Evolutionary conservation across 139 green algal species (phyloP).

Genomic region (Micractinium conductrix): DNA sequence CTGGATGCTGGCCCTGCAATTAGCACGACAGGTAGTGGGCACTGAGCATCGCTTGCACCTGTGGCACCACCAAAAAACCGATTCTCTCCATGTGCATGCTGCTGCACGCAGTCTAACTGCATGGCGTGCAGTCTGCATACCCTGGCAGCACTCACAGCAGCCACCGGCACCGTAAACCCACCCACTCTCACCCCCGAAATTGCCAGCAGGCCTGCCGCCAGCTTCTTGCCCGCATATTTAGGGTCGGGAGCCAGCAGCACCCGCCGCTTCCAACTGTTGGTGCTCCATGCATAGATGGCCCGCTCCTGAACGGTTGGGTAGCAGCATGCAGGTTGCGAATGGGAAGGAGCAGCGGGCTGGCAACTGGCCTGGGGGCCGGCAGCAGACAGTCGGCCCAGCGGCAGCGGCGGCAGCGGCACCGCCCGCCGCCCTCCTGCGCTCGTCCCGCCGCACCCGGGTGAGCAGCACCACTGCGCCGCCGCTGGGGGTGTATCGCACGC

Average conservation of each 20-base stretch:
- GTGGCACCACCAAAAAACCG: too few species aligned
- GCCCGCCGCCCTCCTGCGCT: too few species aligned
- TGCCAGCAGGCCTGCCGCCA: constrained; percentile 38
- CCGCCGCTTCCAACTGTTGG: constrained; percentile 34
- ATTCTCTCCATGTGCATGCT: too few species aligned
- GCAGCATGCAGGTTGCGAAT: background rate
- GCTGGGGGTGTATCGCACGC: constrained; percentile 35
- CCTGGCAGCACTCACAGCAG: too few species aligned
- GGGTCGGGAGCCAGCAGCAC: constrained; percentile 32
- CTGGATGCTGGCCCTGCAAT: constrained; percentile 28
- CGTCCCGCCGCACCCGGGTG: constrained; percentile 30
- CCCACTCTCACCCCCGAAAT: constrained; percentile 33
- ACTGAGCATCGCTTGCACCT: too few species aligned
- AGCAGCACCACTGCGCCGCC: constrained; percentile 37
- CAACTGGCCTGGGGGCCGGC: background rate
- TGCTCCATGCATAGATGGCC: constrained; percentile 42
- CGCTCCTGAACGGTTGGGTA: constrained; percentile 23
- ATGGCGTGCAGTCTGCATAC: too few species aligned
- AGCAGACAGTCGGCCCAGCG: too few species aligned
- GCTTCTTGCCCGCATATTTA: constrained; percentile 36
- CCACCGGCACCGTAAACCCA: background rate
- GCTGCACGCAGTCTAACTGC: too few species aligned
- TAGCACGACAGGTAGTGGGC: too few species aligned
- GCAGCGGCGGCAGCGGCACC: too few species aligned
- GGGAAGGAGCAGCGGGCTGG: background rate